Conservation (phyloP, 225 moss, liverwort and hornwort genomes). For the Pseudisothecium myosuroides region DNA sequence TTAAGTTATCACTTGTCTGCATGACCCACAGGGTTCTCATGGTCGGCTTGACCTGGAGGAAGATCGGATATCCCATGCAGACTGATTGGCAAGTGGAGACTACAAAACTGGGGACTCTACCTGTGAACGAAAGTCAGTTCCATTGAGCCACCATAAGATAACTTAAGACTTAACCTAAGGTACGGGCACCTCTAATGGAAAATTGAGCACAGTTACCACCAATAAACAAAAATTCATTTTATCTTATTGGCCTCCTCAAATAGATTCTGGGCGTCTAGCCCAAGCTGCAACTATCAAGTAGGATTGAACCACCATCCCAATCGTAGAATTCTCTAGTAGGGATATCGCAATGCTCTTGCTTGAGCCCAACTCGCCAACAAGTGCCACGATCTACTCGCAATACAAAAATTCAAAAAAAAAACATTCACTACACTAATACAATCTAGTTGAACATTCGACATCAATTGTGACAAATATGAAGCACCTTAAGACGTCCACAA, state of each 20-base stretch:
- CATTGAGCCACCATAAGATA: too few species aligned
- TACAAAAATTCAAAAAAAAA: background rate
- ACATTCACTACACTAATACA: background rate
- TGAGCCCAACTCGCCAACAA: conserved; percentile 31
- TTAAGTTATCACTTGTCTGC: background rate
- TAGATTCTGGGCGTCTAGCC: too few species aligned
- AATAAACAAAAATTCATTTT: too few species aligned
- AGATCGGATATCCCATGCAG: too few species aligned
- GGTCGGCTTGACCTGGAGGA: background rate
- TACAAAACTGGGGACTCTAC: too few species aligned
- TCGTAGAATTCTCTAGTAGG: conserved; percentile 38
- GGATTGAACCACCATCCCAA: background rate
- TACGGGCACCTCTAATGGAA: too few species aligned
- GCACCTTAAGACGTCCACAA: background rate
- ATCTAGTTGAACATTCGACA: background rate
- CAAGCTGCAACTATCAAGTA: conserved; percentile 21
- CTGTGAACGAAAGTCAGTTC: too few species aligned
- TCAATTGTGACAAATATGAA: background rate
- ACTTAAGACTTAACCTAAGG: too few species aligned
- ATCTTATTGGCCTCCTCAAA: too few species aligned
- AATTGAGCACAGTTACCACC: too few species aligned
- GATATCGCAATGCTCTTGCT: conserved; percentile 38
- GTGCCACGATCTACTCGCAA: conserved; percentile 25
- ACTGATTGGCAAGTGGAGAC: too few species aligned
- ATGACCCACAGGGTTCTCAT: background rate